A percentile compares a stretch with the other conserved stretches of the same genome.
phyloP scores from a whole-genome alignment of 495 filamentous ascomycete species.

The Lindgomyces ingoldianus region DNA sequence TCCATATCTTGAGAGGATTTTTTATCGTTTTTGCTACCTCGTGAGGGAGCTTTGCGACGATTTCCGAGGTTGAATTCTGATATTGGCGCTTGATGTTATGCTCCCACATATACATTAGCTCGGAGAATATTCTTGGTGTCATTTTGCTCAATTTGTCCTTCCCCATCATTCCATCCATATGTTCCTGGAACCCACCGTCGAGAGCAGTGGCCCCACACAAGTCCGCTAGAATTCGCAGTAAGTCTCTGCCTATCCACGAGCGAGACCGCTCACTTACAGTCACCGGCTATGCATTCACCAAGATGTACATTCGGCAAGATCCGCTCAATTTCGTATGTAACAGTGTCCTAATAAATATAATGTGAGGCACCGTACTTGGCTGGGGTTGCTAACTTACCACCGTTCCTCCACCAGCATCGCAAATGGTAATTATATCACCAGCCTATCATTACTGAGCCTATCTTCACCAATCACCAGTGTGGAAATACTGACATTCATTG shows the following conservation, averaged over 20 bases:
- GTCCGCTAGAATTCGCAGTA: neutral
- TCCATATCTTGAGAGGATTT: neutral
- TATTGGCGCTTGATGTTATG: constrained; percentile 10
- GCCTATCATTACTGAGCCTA: neutral
- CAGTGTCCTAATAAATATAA: neutral
- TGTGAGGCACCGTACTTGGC: neutral
- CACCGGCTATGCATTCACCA: too few species aligned
- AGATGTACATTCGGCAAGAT: constrained; percentile 10
- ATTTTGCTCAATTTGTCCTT: constrained; percentile 4
- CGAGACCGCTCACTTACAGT: constrained; percentile 1
- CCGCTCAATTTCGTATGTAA: constrained; percentile 8
- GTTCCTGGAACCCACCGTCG: constrained; percentile 11
- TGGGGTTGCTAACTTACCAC: constrained; percentile 29
- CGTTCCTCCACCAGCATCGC: constrained; percentile 27
- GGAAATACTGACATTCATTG: neutral
- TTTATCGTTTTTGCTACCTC: constrained; percentile 6
- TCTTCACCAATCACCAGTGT: neutral
- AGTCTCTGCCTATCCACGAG: neutral
- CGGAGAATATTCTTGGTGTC: neutral
- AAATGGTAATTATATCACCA: constrained; percentile 19
- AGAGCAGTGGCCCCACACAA: constrained; percentile 20
- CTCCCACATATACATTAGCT: constrained; percentile 18
- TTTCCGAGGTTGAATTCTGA: neutral
- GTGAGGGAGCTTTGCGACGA: neutral
- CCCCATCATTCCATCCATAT: constrained; percentile 10